Evolutionary conservation across 495 filamentous ascomycete species (phyloP), one percentile per base, ranked within the genome.

Genomic region (Penicillium cataractarum): DNA sequence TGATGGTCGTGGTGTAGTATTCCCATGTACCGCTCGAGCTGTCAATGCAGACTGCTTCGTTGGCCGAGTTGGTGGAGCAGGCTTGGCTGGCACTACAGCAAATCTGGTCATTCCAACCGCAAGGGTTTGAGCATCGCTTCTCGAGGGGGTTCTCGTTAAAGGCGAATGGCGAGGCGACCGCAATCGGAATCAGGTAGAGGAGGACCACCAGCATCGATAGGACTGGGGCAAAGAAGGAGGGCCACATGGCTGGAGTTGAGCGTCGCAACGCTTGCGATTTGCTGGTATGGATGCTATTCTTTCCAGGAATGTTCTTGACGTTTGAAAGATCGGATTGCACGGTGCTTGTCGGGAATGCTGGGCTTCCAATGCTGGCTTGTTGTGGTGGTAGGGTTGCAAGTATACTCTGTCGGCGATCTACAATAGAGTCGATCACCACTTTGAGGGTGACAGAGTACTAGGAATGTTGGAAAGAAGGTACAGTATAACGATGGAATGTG

Each of bases 1-100:
- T 76, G 63, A 74, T 92, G 13, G 90, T 93, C 12, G 87, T 90
- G 51, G 90, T 93, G 74, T 81, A 92, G 70, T 82, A 84, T 66
- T 82, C 71, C 80, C 81, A 69, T 63, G 60, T 35, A 31, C 68
- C 40, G 56, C 62, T 17, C 50, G 60, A 39, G 50, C 67, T 64
- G 59, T 78, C 80, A 27, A 71, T 64, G 67, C 87, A 89, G 61
- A 81, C 75, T 29, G 87, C 87, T 70, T 87, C 73, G 55, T 80
- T 71, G 61, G 70, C 69, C 53, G 71, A 65, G 71, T 89, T 85
- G 39, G 89, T 92, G 67, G 74, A 81, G 81, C 92, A 96, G 21
- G 78, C 67, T 59, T 89, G 70, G 56, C 78, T 82, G 10, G 76
- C 67, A 13, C 69, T 65, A 71, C 92, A 96, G 81, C 92, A 95